Percentiles rank a stretch among this genome's conserved stretches.
phyloP scores from a whole-genome alignment of 2,329 filamentous ascomycete genomes.

The Mollisiaceae sp. region DNA sequence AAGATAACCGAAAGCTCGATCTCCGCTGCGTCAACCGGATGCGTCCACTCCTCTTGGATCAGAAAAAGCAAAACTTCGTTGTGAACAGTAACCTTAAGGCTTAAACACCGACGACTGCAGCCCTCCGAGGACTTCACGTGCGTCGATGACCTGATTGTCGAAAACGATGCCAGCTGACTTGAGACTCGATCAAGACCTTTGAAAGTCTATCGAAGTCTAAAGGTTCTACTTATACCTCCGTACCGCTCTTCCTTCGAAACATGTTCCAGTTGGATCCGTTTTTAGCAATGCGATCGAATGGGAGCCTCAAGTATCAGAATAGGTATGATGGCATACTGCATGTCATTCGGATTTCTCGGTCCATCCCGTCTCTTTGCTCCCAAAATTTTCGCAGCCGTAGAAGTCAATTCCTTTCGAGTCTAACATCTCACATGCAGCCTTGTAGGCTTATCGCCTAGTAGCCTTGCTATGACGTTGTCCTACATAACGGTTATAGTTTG shows the following conservation, averaged over 20 bases:
- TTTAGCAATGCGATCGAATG: background rate
- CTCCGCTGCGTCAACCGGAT: background rate
- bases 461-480: slow-evolving; percentile 1
- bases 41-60: background rate
- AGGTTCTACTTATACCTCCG: background rate
- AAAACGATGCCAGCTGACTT: background rate
- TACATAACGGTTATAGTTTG: background rate
- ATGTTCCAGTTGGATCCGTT: background rate
- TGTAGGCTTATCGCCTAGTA: slow-evolving; percentile 3
- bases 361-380: background rate
- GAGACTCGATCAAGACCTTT: no score
- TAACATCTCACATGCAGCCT: slow-evolving; percentile 11
- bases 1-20: background rate
- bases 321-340: slow-evolving; percentile 15
- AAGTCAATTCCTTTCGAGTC: background rate
- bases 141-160: background rate
- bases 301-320: slow-evolving; percentile 7
- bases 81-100: no score
- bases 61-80: background rate
- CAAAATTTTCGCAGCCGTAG: background rate
- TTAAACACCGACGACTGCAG: background rate
- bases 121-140: slow-evolving; percentile 3
- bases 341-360: slow-evolving; percentile 11
- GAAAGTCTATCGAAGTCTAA: background rate
- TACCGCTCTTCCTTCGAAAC: background rate